phyloP scores from a whole-genome alignment of 2,329 filamentous ascomycete species.

The Ceratocystis ficicola region DNA sequence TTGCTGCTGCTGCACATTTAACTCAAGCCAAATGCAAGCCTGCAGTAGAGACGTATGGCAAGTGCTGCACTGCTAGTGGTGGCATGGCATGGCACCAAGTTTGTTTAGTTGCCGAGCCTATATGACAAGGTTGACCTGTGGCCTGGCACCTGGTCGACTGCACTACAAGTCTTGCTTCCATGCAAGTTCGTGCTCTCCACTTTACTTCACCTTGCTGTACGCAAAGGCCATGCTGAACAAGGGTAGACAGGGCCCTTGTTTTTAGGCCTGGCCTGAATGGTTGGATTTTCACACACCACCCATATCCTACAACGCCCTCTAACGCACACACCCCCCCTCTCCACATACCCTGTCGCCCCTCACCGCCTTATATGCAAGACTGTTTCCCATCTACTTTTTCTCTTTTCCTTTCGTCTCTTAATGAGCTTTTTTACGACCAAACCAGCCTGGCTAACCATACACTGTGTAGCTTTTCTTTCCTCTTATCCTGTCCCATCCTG shows the following conservation, averaged over 20 bases:
- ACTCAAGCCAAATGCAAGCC: slow-evolving; percentile 4
- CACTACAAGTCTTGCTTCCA: background rate
- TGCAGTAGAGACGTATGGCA: slow-evolving; percentile 6
- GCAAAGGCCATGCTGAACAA: slow-evolving; percentile 7
- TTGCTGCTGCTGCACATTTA: background rate
- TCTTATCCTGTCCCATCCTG: background rate
- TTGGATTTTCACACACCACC: background rate
- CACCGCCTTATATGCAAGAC: slow-evolving; percentile 11
- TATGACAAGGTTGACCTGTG: background rate
- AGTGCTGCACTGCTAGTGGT: background rate
- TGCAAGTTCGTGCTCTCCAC: slow-evolving; percentile 4
- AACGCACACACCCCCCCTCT: slow-evolving; percentile 1
- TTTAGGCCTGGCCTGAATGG: slow-evolving; percentile 4
- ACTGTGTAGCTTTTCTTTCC: slow-evolving; percentile 2
- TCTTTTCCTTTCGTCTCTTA: slow-evolving; percentile 4
- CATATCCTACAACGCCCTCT: background rate
- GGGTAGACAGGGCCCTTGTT: slow-evolving; percentile 5
- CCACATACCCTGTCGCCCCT: slow-evolving; percentile 5
- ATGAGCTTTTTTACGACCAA: background rate
- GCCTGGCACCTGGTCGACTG: background rate
- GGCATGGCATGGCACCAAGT: background rate
- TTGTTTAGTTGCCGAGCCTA: background rate
- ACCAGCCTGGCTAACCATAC: slow-evolving; percentile 7
- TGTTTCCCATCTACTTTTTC: slow-evolving; percentile 1
- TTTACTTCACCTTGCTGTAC: background rate